These are phyloP conservation scores for Spathaspora hagerdaliae DNA, from an alignment of 805 yeast genomes.

Conservation along the genomic window DNA sequence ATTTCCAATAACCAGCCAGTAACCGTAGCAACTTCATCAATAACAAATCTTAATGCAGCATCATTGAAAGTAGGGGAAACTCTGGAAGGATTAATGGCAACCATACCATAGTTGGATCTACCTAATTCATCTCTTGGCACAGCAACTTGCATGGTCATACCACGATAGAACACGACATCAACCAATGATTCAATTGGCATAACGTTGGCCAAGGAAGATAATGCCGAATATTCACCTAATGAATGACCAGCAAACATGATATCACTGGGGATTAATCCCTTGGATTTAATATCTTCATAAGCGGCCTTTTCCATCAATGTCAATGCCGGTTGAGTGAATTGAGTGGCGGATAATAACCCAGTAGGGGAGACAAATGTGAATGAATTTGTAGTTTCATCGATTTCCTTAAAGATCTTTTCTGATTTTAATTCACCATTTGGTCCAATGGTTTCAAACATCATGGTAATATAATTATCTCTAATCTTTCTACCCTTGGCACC, in stretches of 20 bases:
- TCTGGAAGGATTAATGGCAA: conserved; percentile 96
- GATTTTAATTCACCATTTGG: conserved; percentile 78
- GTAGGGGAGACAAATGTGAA: conserved; percentile 88
- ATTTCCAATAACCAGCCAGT: conserved; percentile 95
- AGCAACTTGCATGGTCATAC: conserved; percentile 99
- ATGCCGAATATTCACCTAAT: conserved; percentile 97
- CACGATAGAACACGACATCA: conserved; percentile 98
- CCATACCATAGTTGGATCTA: conserved; percentile 98
- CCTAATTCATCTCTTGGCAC: conserved; percentile 96
- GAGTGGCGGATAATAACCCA: conserved; percentile 96
- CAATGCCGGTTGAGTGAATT: conserved; percentile 98
- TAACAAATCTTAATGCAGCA: conserved; percentile 91
- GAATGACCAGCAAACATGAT: conserved; percentile 99
- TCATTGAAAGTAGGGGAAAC: conserved; percentile 85
- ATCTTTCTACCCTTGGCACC: conserved; percentile 96
- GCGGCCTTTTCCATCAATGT: conserved; percentile 99
- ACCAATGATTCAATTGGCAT: conserved; percentile 98
- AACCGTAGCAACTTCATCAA: conserved; percentile 76
- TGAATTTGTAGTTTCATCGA: conserved; percentile 74
- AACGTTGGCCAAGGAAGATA: conserved; percentile 94
- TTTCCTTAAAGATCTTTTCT: conserved; percentile 93
- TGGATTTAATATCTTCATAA: conserved; percentile 93
- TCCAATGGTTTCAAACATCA: conserved; percentile 95
- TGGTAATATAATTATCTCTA: conserved; percentile 88
- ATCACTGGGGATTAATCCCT: conserved; percentile 91